Conservation (phyloP, 1,284 basidiomycete genomes). For the Ustilago nuda region DNA sequence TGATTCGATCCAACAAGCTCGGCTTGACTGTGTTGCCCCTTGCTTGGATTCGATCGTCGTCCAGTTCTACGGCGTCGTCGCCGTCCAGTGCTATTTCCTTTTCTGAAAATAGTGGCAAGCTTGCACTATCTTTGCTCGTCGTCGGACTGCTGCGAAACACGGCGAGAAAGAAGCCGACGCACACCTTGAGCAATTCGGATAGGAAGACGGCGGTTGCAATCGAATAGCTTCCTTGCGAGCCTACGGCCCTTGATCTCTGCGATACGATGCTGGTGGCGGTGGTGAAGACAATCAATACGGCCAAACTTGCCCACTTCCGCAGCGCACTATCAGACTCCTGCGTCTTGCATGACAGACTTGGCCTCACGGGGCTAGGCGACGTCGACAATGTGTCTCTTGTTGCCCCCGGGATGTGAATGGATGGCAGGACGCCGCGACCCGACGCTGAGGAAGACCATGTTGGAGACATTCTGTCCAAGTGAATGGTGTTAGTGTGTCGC, state of each 20-base stretch:
- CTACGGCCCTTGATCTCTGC: conserved; percentile 27
- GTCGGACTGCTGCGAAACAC: not conserved
- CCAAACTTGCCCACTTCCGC: conserved; percentile 35
- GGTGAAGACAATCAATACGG: conserved; percentile 37
- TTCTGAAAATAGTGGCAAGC: conserved; percentile 32
- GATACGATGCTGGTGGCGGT: conserved; percentile 40
- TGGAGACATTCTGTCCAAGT: not conserved
- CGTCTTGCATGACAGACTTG: not conserved
- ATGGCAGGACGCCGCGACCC: not conserved
- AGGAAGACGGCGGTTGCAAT: conserved; percentile 38
- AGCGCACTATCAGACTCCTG: not conserved
- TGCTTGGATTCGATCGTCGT: not conserved
- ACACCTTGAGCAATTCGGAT: conserved; percentile 37
- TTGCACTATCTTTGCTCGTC: conserved; percentile 3
- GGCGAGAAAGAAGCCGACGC: conserved; percentile 22
- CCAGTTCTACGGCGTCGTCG: not conserved
- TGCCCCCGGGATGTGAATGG: not conserved
- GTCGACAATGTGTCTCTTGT: not conserved
- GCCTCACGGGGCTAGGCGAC: not conserved
- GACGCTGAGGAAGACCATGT: not conserved
- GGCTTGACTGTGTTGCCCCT: not conserved
- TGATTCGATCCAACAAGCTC: not conserved
- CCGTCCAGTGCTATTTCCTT: conserved; percentile 9
- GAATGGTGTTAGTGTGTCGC: not conserved
- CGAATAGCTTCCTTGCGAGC: conserved; percentile 16